Percentiles rank a stretch among this genome's conserved stretches.
These are phyloP conservation scores for Dissophora ornata DNA, from an alignment of 192 early-diverging fungal species.

Conservation along the genomic window DNA sequence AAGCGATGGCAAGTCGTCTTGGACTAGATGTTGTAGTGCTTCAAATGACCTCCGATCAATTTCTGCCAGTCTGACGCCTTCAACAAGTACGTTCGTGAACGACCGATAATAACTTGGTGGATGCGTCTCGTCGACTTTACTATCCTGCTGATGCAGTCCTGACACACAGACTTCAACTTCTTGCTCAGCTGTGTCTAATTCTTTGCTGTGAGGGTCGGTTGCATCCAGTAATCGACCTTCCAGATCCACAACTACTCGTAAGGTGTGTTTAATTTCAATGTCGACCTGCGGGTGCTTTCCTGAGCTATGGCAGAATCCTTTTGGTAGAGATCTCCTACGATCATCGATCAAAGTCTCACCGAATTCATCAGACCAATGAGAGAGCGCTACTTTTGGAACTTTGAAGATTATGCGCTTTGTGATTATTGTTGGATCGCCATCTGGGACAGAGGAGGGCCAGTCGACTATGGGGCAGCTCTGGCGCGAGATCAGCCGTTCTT, in stretches of 20 bases:
- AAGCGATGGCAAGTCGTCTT: background rate
- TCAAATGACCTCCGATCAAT: constrained; percentile 23
- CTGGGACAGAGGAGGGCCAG: constrained; percentile 8
- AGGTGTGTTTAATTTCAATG: constrained; percentile 8
- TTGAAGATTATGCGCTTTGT: constrained; percentile 19
- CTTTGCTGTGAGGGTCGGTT: too few species aligned
- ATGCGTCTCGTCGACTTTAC: background rate
- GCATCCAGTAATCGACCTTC: too few species aligned
- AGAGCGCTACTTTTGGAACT: constrained; percentile 9
- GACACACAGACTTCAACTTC: background rate
- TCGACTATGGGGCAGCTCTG: constrained; percentile 8
- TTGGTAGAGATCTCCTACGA: background rate
- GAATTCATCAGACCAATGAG: background rate
- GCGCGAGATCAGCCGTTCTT: constrained; percentile 12
- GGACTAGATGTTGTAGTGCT: background rate
- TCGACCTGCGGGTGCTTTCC: background rate
- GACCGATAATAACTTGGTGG: constrained; percentile 32
- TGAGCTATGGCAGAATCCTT: constrained; percentile 26
- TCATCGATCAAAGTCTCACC: background rate
- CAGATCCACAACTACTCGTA: constrained; percentile 15
- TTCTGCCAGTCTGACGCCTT: constrained; percentile 12
- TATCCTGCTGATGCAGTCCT: constrained; percentile 6
- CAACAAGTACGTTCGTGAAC: constrained; percentile 16
- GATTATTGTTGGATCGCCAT: background rate
- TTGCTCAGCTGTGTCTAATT: too few species aligned